phyloP scores from a whole-genome alignment of 805 yeast species.

The Maudiozyma saulgeensis region DNA sequence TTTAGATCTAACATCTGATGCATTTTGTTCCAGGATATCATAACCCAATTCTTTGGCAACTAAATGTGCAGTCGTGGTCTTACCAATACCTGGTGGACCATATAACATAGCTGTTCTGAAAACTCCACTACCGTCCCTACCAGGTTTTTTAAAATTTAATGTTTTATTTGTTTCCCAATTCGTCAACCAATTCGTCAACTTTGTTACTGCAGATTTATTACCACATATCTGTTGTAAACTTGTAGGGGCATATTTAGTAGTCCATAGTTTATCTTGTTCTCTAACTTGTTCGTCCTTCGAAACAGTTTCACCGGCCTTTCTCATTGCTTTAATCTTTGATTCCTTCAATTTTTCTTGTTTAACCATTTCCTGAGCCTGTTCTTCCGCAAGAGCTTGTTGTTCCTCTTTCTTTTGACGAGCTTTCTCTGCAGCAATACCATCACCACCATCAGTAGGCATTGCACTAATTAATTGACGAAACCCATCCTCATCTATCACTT shows the following conservation, averaged over 20 bases:
- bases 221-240: constrained; percentile 77
- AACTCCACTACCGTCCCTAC: constrained; percentile 54
- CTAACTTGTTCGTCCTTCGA: constrained; percentile 13
- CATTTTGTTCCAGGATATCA: constrained; percentile 70
- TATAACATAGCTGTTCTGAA: constrained; percentile 78
- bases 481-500: constrained; percentile 82
- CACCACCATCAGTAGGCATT: constrained; percentile 92
- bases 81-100: constrained; percentile 85
- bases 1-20: constrained; percentile 86
- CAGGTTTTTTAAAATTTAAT: constrained; percentile 46
- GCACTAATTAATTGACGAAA: constrained; percentile 59
- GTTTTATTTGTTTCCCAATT: constrained; percentile 60
- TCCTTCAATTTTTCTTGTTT: constrained; percentile 35
- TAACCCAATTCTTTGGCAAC: constrained; percentile 61
- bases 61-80: constrained; percentile 73
- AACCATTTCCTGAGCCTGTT: constrained; percentile 41
- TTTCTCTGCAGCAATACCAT: constrained; percentile 64
- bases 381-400: constrained; percentile 50
- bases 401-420: constrained; percentile 60
- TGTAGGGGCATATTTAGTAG: constrained; percentile 84
- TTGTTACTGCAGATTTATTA: constrained; percentile 63
- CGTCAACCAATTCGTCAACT: constrained; percentile 62
- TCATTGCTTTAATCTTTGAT: constrained; percentile 19
- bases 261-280: constrained; percentile 70
- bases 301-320: constrained; percentile 17